Percentiles rank a stretch among this genome's conserved stretches.
These are phyloP conservation scores for Brassica balearica DNA, from an alignment of 441 rosid species.

Conservation along the genomic window DNA sequence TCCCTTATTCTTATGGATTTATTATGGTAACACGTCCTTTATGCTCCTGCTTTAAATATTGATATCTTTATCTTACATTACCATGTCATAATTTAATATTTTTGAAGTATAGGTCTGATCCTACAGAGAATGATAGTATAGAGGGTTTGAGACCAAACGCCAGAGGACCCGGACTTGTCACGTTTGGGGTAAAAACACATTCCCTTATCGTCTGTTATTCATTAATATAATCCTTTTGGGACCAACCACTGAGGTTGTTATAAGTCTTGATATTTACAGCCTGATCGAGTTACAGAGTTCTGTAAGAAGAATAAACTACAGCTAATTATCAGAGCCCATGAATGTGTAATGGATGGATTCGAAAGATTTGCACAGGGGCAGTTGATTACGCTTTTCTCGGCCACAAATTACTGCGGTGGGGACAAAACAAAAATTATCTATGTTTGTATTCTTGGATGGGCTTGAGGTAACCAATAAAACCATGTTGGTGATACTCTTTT, in stretches of 20 bases:
- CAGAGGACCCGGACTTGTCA: slow-evolving; percentile 99
- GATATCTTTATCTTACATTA: slow-evolving; percentile 13
- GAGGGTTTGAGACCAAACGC: slow-evolving; percentile 99
- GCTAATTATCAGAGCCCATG: slow-evolving; percentile 95
- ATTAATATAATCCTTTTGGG: neutral
- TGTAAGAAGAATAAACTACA: slow-evolving; percentile 95
- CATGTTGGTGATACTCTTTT: slow-evolving; percentile 5
- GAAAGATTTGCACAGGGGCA: slow-evolving; percentile 99
- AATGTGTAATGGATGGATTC: slow-evolving; percentile 99
- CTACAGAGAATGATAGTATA: slow-evolving; percentile 95
- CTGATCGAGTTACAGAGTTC: slow-evolving; percentile 94
- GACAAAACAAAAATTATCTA: neutral
- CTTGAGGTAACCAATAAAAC: too few species aligned
- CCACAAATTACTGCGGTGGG: slow-evolving; percentile 97
- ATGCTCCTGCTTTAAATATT: slow-evolving; percentile 4
- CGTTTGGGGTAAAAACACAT: slow-evolving; percentile 81
- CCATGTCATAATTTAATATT: neutral
- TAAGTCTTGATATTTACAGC: slow-evolving; percentile 56
- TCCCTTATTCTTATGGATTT: slow-evolving; percentile 96
- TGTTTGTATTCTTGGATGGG: neutral
- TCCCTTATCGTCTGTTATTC: slow-evolving; percentile 10
- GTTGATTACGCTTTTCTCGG: slow-evolving; percentile 94
- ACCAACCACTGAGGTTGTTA: slow-evolving; percentile 24
- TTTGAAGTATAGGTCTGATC: slow-evolving; percentile 84
- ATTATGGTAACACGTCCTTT: slow-evolving; percentile 63